These are phyloP conservation scores for Hyphopichia buzzinii DNA, from an alignment of 1,139 yeast species.

Conservation along the genomic window DNA sequence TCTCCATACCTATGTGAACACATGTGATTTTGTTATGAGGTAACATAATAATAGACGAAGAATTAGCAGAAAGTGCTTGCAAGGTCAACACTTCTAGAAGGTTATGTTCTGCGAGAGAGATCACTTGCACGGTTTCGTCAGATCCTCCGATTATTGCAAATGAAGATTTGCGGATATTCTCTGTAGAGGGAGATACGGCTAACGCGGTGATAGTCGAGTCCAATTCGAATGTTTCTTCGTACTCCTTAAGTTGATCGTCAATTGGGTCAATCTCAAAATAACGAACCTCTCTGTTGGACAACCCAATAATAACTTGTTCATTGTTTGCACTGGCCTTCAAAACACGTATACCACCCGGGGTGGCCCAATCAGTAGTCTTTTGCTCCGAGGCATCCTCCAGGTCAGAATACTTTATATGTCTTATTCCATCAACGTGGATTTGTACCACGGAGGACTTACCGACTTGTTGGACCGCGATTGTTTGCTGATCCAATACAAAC, in stretches of 20 bases:
- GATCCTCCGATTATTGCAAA: conserved; percentile 69
- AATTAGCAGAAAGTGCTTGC: conserved; percentile 66
- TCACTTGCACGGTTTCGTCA: conserved; percentile 68
- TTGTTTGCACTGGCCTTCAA: conserved; percentile 59
- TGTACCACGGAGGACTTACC: conserved; percentile 69
- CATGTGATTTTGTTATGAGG: conserved; percentile 12
- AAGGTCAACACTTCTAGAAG: conserved; percentile 62
- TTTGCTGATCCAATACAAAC: conserved; percentile 52
- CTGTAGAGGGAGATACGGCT: conserved; percentile 45
- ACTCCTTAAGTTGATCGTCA: conserved; percentile 67
- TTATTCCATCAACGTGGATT: conserved; percentile 69
- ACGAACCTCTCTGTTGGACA: conserved; percentile 72
- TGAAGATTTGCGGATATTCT: conserved; percentile 48
- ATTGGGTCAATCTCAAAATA: conserved; percentile 76
- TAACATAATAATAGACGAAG: conserved; percentile 47
- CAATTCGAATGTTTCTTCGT: conserved; percentile 60
- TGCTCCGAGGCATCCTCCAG: conserved; percentile 17
- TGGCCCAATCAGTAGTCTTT: conserved; percentile 66
- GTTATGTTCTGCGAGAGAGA: conserved; percentile 63
- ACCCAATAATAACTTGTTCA: conserved; percentile 65
- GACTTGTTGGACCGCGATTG: conserved; percentile 69
- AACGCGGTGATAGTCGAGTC: conserved; percentile 50
- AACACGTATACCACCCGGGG: conserved; percentile 76
- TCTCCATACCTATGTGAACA: conserved; percentile 77
- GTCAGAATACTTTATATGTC: conserved; percentile 49